A percentile compares a stretch with the other conserved stretches of the same genome.
Evolutionary conservation across 202 grass and related monocot genomes (phyloP).

Genomic region (Schoenoplectus tabernaemontani): DNA sequence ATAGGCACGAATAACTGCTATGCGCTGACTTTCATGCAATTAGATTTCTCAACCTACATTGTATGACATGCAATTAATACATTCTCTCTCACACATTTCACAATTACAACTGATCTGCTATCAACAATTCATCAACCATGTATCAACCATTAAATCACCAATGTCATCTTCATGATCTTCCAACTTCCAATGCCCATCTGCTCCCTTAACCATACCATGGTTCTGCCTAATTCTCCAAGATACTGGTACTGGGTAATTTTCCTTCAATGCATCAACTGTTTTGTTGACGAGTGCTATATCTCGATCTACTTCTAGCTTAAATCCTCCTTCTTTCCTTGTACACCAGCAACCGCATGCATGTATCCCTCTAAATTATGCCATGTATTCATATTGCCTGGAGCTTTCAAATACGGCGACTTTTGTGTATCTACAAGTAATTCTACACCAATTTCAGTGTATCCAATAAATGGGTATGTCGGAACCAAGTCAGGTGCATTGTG

Average conservation of each 20-base stretch:
- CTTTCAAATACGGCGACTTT: conserved; percentile 63
- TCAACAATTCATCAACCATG: not conserved
- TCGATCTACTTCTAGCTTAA: conserved; percentile 52
- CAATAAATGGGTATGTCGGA: conserved; percentile 62
- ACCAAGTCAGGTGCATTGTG: conserved; percentile 54
- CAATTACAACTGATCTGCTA: not conserved
- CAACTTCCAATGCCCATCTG: conserved; percentile 59
- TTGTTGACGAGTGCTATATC: conserved; percentile 76
- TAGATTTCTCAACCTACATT: not conserved
- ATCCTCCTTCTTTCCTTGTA: conserved; percentile 48
- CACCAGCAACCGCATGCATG: conserved; percentile 59
- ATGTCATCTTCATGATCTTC: conserved; percentile 74
- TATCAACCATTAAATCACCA: not conserved
- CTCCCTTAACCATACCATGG: conserved; percentile 68
- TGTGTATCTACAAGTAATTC: conserved; percentile 55
- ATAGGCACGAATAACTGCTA: not conserved
- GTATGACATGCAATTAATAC: not conserved
- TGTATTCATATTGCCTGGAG: conserved; percentile 35
- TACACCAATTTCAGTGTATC: conserved; percentile 46
- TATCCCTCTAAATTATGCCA: conserved; percentile 91
- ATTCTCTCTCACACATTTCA: not conserved
- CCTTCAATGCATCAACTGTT: conserved; percentile 51
- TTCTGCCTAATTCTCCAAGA: conserved; percentile 72
- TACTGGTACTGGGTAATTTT: conserved; percentile 52
- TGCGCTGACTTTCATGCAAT: not conserved